Evolutionary conservation across 768 basidiomycete genomes (phyloP).

Genomic region (Udeniomyces megalosporus): DNA sequence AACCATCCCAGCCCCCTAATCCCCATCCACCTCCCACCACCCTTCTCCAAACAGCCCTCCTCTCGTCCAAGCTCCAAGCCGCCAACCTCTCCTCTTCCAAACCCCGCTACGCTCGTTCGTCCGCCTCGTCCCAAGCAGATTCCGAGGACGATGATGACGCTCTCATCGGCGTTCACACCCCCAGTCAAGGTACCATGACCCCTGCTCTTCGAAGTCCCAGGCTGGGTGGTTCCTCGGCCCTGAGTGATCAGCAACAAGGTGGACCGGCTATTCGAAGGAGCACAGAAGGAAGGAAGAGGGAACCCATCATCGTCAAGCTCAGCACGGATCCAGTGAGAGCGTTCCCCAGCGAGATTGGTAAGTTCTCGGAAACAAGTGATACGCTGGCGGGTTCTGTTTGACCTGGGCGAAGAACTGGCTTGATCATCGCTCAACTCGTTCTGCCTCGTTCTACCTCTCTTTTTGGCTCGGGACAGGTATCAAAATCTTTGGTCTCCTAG

Average conservation of each 20-base stretch:
- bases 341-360: conserved; percentile 11
- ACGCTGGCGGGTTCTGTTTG: too few species aligned
- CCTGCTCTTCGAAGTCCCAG: too few species aligned
- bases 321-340: conserved; percentile 9
- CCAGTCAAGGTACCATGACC: neutral
- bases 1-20: neutral
- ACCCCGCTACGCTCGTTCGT: neutral
- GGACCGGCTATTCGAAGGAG: neutral
- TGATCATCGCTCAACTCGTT: neutral
- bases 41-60: conserved; percentile 16
- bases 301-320: neutral
- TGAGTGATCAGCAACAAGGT: too few species aligned
- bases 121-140: neutral
- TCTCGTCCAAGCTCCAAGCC: conserved; percentile 13
- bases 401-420: neutral
- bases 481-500: conserved; percentile 46
- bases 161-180: conserved; percentile 13
- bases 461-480: neutral
- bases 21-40: conserved; percentile 5
- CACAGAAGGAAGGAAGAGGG: neutral
- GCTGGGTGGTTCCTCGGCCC: too few species aligned
- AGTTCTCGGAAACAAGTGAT: neutral
- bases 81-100: neutral
- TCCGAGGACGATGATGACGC: neutral
- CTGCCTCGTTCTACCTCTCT: neutral